These are phyloP conservation scores for Kluyveromyces sp. DNA, from an alignment of 1,139 yeast species.

Conservation along the genomic window DNA sequence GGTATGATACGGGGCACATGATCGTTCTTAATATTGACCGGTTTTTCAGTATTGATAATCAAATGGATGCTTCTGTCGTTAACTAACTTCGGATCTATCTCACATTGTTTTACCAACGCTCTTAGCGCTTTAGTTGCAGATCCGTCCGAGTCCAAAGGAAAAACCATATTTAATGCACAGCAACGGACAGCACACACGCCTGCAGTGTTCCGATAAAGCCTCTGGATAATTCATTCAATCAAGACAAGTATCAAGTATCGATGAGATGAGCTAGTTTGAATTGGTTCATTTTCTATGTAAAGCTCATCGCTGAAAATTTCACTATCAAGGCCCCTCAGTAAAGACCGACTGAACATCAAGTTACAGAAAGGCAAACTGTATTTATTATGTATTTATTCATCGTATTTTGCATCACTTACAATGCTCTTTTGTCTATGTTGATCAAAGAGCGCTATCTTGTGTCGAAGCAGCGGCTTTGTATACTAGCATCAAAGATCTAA, in stretches of 20 bases:
- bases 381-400: too few relatives aligned
- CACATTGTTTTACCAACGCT: slow-evolving; percentile 22
- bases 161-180: background rate
- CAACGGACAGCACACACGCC: background rate
- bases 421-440: too few relatives aligned
- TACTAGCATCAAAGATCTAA: background rate
- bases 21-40: slow-evolving; percentile 46
- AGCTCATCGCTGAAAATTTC: too few relatives aligned
- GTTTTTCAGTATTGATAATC: slow-evolving; percentile 47
- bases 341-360: too few relatives aligned
- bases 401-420: too few relatives aligned
- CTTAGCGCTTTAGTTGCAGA: slow-evolving; percentile 20
- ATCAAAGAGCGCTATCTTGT: too few relatives aligned
- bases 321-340: too few relatives aligned
- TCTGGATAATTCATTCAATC: too few relatives aligned
- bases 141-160: slow-evolving; percentile 3
- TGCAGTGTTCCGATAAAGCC: too few relatives aligned
- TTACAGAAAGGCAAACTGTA: too few relatives aligned
- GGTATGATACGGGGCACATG: slow-evolving; percentile 62
- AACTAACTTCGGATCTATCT: slow-evolving; percentile 19
- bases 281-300: too few relatives aligned
- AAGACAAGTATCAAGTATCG: background rate
- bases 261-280: background rate
- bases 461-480: too few relatives aligned
- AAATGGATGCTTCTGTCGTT: slow-evolving; percentile 37